These are phyloP conservation scores for Ophiostoma tasmaniense DNA, from an alignment of 2,329 filamentous ascomycete genomes.

Conservation along the genomic window DNA sequence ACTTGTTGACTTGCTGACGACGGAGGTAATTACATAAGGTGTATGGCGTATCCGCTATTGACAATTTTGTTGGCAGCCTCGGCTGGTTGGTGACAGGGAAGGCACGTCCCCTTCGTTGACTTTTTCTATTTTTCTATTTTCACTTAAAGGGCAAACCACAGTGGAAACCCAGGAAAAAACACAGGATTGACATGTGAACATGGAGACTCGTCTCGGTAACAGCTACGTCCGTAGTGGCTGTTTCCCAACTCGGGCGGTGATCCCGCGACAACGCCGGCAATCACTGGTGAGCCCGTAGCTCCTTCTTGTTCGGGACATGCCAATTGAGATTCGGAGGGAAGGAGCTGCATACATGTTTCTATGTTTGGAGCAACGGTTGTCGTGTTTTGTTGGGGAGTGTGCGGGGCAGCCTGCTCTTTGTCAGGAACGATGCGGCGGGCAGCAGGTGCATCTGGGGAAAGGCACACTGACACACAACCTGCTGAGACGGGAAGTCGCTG, in stretches of 20 bases:
- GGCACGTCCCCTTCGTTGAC: neutral
- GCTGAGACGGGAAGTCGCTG: neutral
- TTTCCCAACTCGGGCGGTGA: neutral
- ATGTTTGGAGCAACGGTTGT: neutral
- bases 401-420: slow-evolving; percentile 13
- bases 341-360: neutral
- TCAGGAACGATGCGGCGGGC: neutral
- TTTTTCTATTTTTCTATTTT: neutral
- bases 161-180: neutral
- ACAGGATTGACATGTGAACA: slow-evolving; percentile 3
- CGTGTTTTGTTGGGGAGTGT: slow-evolving; percentile 15
- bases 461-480: neutral
- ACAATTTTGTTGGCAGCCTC: slow-evolving; percentile 15
- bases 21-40: slow-evolving; percentile 6
- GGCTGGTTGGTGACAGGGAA: slow-evolving; percentile 7
- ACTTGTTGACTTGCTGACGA: neutral
- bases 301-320: neutral
- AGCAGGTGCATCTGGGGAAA: neutral
- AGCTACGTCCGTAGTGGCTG: neutral
- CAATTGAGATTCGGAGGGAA: neutral
- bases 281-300: neutral
- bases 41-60: neutral
- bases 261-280: neutral
- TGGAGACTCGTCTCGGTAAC: neutral
- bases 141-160: neutral